Percentiles rank a stretch among this genome's conserved stretches.
phyloP scores from a whole-genome alignment of 2,329 filamentous ascomycete species.

The Colletotrichum acutatum region DNA sequence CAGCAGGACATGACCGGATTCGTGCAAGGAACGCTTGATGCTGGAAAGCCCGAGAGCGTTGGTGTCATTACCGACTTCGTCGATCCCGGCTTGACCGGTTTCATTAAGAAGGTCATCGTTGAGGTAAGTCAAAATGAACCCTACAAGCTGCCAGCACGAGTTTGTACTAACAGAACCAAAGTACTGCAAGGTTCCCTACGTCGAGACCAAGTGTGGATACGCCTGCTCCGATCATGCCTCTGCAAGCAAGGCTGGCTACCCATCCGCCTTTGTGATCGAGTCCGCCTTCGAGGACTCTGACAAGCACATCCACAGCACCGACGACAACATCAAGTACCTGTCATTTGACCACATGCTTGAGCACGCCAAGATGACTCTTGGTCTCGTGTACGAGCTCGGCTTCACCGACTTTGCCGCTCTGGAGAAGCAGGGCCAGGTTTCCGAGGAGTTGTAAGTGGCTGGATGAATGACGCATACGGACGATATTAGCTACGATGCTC shows the following conservation, averaged over 20 bases:
- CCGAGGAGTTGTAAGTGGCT: conserved; percentile 48
- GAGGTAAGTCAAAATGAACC: conserved; percentile 54
- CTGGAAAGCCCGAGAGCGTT: conserved; percentile 84
- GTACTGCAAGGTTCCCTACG: conserved; percentile 90
- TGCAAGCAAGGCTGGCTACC: conserved; percentile 79
- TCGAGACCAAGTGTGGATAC: conserved; percentile 90
- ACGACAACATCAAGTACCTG: conserved; percentile 77
- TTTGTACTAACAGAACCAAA: conserved; percentile 42
- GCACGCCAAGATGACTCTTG: conserved; percentile 86
- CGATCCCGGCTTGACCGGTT: conserved; percentile 81
- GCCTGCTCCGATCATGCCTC: conserved; percentile 82
- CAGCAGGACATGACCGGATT: conserved; percentile 99
- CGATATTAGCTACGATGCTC: not conserved
- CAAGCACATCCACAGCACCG: conserved; percentile 76
- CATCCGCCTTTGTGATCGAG: conserved; percentile 81
- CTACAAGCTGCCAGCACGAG: conserved; percentile 22
- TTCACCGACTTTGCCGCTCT: conserved; percentile 74
- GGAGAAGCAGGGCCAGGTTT: conserved; percentile 44
- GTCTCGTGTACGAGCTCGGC: conserved; percentile 85
- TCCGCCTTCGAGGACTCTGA: conserved; percentile 74
- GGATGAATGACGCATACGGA: not conserved
- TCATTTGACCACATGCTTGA: conserved; percentile 93
- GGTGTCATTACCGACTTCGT: conserved; percentile 95
- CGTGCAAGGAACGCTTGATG: conserved; percentile 82
- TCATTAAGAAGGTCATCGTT: conserved; percentile 89